Base-by-base conservation (phyloP, 192 early-diverging fungal genomes). In the Kickxella alabastrina region DNA sequence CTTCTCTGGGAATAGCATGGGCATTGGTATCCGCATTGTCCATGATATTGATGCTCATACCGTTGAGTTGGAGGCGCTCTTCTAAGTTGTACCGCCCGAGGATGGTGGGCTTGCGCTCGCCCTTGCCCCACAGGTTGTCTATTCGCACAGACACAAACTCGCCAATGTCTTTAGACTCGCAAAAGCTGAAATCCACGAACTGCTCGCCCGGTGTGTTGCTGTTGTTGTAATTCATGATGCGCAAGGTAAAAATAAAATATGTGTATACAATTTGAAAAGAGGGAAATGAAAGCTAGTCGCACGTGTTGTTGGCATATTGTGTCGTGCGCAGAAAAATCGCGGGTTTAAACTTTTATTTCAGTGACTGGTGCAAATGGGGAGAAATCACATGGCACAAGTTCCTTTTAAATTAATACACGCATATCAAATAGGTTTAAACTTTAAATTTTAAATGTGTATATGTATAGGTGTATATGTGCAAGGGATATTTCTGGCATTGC, bases 161-260 rank as follows among this genome's bases (percentile, higher is more conserved):
- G 34, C 53, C 58, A 15, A 74, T 67, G 29, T 74, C 70, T 38
- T 66, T 66, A 18, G 70, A 67, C 56, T 74, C 70, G 59, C 70
- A 74, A 28, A 62, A 74, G 52, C 70, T 74, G 54, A 74, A 74
- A 55, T 74, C 70, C 10, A 67, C 70, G 39, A 62, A 74, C 52
- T 74, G 70, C 34, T 74, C 63, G 46, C 41, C 54, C 12, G 40
- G 19, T 9, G 51, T 36, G 12, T 38, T 21, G 23, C 32, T 50
- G 7, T 56, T 27, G 51, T 48, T 66, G 48, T 74, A 74, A 50
- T 49, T 74, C 70, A 74, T 74, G 28, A 23, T 21, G 36, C 10
- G 4, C 4, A 35, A 6, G 7, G 4, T 43, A 37, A 56, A 47
- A 38, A 12, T 49, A 49, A n/a, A 36, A 50, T 6, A 25, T 15